These are phyloP conservation scores for Bigelowiella natans DNA, from an alignment of 78 protist species.

Conservation along the genomic window DNA sequence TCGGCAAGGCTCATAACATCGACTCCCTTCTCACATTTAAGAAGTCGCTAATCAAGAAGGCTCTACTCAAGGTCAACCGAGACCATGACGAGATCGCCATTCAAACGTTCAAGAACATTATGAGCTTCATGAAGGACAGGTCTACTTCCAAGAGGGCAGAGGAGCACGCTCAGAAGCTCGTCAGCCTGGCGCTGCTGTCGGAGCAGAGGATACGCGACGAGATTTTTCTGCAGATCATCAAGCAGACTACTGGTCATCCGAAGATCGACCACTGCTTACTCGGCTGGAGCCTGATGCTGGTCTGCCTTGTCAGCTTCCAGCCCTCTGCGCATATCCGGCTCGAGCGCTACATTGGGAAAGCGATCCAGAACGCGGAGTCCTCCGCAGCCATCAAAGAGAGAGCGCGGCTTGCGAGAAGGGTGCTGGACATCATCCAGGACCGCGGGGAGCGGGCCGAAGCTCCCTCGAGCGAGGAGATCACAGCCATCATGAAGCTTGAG, in stretches of 20 bases:
- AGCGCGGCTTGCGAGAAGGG: background rate
- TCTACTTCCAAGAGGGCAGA: background rate
- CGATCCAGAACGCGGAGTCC: background rate
- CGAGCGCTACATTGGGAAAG: background rate
- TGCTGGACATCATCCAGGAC: background rate
- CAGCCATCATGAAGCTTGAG: background rate
- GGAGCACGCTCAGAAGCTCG: background rate
- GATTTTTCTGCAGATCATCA: background rate
- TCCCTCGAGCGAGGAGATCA: background rate
- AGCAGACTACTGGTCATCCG: background rate
- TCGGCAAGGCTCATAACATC: background rate
- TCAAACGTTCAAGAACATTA: background rate
- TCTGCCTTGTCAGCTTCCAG: background rate
- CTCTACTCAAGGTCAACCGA: background rate
- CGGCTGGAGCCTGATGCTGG: background rate
- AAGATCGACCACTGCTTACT: background rate
- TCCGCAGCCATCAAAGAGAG: background rate
- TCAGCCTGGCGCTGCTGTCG: background rate
- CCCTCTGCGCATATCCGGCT: background rate
- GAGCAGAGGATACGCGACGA: background rate
- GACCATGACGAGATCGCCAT: background rate
- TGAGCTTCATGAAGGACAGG: slow-evolving; percentile 7
- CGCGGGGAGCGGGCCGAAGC: background rate
- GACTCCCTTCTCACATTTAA: background rate
- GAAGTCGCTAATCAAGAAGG: background rate